Conservation (phyloP, 345 rosid species). For the Moringa oleifera region DNA sequence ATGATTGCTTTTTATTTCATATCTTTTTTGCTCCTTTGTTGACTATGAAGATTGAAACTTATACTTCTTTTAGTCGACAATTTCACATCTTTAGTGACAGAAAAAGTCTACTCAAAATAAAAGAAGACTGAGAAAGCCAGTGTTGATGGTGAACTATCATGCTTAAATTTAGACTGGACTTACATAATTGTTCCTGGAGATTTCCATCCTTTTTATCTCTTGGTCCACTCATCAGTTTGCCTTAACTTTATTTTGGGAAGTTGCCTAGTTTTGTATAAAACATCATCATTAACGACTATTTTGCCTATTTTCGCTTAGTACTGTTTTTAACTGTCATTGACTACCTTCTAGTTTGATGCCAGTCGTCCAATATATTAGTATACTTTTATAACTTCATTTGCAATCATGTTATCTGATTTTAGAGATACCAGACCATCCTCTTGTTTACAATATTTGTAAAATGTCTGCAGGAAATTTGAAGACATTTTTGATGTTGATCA, state of each 20-base stretch:
- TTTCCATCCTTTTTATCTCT: too few relatives aligned
- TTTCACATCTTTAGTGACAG: too few relatives aligned
- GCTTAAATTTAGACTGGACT: too few relatives aligned
- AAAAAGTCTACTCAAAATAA: too few relatives aligned
- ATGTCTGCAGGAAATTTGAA: conserved; percentile 76
- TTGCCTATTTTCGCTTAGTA: neutral
- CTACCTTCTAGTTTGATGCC: neutral
- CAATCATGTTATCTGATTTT: too few relatives aligned
- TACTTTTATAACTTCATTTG: too few relatives aligned
- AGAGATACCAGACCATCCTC: too few relatives aligned
- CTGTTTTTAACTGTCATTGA: neutral
- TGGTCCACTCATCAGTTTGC: neutral
- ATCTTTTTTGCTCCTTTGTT: neutral
- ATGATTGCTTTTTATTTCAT: neutral
- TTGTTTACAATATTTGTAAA: conserved; percentile 8
- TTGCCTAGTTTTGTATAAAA: neutral
- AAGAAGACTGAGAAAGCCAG: too few relatives aligned
- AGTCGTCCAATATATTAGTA: neutral
- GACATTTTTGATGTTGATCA: conserved; percentile 96
- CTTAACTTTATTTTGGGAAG: neutral
- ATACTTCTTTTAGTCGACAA: too few relatives aligned
- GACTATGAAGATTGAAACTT: neutral
- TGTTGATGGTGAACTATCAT: too few relatives aligned
- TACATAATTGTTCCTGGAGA: too few relatives aligned
- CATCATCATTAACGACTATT: neutral